Evolutionary conservation across 768 basidiomycete genomes (phyloP).

Genomic region (Mycena floridula): DNA sequence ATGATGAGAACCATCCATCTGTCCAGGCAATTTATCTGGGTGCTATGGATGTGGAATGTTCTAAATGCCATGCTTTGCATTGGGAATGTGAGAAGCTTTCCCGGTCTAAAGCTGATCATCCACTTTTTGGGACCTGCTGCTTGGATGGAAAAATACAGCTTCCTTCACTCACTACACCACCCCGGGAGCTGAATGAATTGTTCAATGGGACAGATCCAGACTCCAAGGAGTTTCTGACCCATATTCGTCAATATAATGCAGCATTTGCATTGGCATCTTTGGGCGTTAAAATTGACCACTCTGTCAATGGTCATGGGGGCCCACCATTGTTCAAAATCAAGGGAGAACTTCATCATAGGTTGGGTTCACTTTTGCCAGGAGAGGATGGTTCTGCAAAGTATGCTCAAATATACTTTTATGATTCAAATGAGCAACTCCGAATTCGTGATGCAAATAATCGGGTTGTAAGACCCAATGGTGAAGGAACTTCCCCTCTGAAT

Average conservation of each 20-base stretch:
- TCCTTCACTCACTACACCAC: constrained; percentile 8
- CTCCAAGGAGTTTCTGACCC: constrained; percentile 19
- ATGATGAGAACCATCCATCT: too few relatives aligned
- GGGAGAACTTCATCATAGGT: constrained; percentile 22
- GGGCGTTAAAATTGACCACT: constrained; percentile 18
- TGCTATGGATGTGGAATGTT: constrained; percentile 11
- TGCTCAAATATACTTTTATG: constrained; percentile 29
- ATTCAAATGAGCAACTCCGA: constrained; percentile 16
- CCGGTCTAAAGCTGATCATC: neutral
- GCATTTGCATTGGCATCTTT: constrained; percentile 27
- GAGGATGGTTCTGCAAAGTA: constrained; percentile 11
- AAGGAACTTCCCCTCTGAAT: neutral
- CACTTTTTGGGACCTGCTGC: constrained; percentile 23
- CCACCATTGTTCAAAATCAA: constrained; percentile 22
- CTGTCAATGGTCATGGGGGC: constrained; percentile 13
- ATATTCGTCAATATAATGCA: constrained; percentile 15
- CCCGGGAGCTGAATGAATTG: constrained; percentile 2
- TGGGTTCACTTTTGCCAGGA: constrained; percentile 13
- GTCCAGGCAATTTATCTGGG: constrained; percentile 16
- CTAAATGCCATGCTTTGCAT: constrained; percentile 8
- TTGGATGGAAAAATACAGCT: constrained; percentile 18
- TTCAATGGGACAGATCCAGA: constrained; percentile 4
- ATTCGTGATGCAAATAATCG: constrained; percentile 1
- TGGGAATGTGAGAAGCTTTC: constrained; percentile 10
- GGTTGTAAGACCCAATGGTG: neutral